Evolutionary conservation across 495 filamentous ascomycete species (phyloP).

Genomic region (Recurvomyces mirabilis): DNA sequence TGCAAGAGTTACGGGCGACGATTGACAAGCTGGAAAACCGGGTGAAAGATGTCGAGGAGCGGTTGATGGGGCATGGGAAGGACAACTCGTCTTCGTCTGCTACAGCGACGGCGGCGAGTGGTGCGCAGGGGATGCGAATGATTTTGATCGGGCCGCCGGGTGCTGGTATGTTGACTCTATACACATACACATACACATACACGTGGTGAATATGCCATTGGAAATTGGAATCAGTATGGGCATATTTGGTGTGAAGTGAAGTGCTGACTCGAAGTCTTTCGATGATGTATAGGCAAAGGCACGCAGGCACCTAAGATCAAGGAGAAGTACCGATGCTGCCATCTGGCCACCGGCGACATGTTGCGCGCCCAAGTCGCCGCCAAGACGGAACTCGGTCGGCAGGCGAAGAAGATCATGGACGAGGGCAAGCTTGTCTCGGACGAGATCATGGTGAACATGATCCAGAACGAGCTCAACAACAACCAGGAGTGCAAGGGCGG

Average conservation of each 20-base stretch:
- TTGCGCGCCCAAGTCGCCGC: conserved; percentile 95
- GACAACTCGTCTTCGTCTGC: too few species aligned
- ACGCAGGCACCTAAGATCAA: conserved; percentile 97
- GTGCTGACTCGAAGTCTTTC: not conserved
- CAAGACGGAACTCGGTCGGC: conserved; percentile 86
- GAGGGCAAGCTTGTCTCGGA: conserved; percentile 94
- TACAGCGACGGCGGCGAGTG: conserved; percentile 35
- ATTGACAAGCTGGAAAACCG: conserved; percentile 76
- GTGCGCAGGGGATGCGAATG: conserved; percentile 65
- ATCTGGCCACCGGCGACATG: conserved; percentile 98
- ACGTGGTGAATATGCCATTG: not conserved
- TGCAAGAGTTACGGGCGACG: conserved; percentile 36
- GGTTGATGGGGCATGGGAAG: conserved; percentile 35
- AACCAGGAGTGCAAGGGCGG: conserved; percentile 95
- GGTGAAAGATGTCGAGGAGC: conserved; percentile 64
- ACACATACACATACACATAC: not conserved
- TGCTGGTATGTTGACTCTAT: conserved; percentile 60
- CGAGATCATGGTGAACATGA: conserved; percentile 99
- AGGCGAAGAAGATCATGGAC: conserved; percentile 99
- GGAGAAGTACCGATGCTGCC: conserved; percentile 92
- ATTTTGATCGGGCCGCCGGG: conserved; percentile 96
- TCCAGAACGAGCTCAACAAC: conserved; percentile 86
- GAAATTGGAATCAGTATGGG: too few species aligned
- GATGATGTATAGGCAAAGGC: conserved; percentile 67
- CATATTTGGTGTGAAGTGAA: conserved; percentile 1